phyloP scores from a whole-genome alignment of 176 grass and related monocot genomes.

The Dactylis glomerata region DNA sequence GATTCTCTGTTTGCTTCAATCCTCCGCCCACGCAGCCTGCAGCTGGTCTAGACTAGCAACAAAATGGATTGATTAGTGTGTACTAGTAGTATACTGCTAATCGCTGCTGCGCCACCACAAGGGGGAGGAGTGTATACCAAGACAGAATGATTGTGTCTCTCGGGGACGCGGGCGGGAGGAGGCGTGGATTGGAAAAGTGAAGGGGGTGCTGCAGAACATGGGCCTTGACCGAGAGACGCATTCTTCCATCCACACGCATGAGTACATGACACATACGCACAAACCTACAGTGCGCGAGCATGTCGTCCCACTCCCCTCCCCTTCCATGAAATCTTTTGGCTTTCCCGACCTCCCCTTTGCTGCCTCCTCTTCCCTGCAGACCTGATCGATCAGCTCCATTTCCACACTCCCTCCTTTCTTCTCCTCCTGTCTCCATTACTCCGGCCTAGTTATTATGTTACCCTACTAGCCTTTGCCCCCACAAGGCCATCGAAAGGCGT shows the following conservation, averaged over 20 bases:
- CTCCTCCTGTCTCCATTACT: constrained; percentile 51
- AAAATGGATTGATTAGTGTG: not conserved
- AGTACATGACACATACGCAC: constrained; percentile 8
- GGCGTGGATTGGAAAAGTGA: constrained; percentile 83
- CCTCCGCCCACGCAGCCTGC: constrained; percentile 39
- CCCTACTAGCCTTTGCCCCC: constrained; percentile 75
- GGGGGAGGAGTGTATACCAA: constrained; percentile 91
- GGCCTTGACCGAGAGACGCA: constrained; percentile 76
- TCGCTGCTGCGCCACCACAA: not conserved
- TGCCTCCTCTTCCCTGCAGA: constrained; percentile 19
- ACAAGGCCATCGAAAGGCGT: constrained; percentile 77
- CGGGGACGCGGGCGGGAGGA: constrained; percentile 77
- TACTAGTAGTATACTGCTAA: not conserved
- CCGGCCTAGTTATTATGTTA: constrained; percentile 76
- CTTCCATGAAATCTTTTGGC: constrained; percentile 42
- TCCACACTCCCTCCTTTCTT: constrained; percentile 31
- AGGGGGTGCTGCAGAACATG: constrained; percentile 56
- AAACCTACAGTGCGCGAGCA: not conserved
- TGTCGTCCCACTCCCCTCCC: constrained; percentile 44
- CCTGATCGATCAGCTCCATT: constrained; percentile 52
- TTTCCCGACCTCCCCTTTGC: constrained; percentile 2
- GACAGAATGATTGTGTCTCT: constrained; percentile 95
- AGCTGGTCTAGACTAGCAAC: not conserved
- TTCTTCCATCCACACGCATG: not conserved
- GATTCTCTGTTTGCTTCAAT: constrained; percentile 40